These are phyloP conservation scores for Ilex aquifolium DNA, from an alignment of 257 asterid species.

Conservation along the genomic window DNA sequence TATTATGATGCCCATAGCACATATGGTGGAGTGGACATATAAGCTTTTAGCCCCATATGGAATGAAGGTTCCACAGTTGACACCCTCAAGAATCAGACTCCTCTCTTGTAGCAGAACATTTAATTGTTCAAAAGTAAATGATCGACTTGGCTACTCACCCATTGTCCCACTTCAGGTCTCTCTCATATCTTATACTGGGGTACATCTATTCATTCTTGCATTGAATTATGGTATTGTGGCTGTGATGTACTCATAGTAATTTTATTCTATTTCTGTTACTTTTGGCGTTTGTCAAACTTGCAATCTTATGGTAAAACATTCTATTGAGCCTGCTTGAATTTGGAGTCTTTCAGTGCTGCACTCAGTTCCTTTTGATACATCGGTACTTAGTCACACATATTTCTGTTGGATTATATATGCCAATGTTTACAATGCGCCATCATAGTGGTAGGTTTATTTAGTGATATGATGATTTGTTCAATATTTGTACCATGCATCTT, in stretches of 20 bases:
- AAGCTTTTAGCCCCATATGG: conserved; percentile 78
- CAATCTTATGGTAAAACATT: neutral
- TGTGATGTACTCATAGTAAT: neutral
- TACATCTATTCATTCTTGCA: conserved; percentile 8
- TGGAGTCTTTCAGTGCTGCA: neutral
- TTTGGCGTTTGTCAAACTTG: neutral
- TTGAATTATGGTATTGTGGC: neutral
- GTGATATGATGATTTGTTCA: neutral
- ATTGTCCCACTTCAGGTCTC: conserved; percentile 81
- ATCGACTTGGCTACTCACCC: conserved; percentile 82
- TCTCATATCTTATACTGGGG: conserved; percentile 11
- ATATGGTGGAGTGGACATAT: conserved; percentile 69
- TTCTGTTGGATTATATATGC: neutral
- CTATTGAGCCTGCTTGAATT: neutral
- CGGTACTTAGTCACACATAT: no score
- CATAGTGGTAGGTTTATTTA: no score
- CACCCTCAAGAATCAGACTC: conserved; percentile 94
- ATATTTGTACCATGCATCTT: neutral
- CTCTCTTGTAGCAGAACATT: conserved; percentile 80
- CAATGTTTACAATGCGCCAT: neutral
- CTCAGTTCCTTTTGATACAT: neutral
- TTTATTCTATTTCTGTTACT: neutral
- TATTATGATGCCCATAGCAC: conserved; percentile 88
- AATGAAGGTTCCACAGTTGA: conserved; percentile 95
- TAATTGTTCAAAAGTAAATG: conserved; percentile 78